Conservation (phyloP, 2,329 filamentous ascomycete genomes). For the Claviceps paspali region DNA sequence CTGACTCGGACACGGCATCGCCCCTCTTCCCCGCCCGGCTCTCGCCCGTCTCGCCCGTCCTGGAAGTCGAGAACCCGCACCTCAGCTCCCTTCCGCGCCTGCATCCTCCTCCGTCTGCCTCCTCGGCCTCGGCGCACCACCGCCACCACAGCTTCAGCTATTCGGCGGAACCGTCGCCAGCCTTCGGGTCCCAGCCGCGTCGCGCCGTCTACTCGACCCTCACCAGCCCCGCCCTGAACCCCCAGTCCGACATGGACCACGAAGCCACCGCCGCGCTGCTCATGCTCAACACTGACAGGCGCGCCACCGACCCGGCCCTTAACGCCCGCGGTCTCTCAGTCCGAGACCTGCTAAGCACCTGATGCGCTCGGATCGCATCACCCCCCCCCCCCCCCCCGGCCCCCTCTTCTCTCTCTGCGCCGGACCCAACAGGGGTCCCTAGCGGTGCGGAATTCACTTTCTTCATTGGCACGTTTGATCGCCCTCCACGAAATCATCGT, state of each 20-base stretch:
- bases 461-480: too few species aligned
- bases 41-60: constrained; percentile 33
- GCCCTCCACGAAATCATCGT: too few species aligned
- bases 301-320: constrained; percentile 24
- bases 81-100: too few species aligned
- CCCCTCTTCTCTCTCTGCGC: too few species aligned
- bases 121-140: constrained; percentile 35
- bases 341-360: constrained; percentile 37
- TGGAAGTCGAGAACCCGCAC: constrained; percentile 28
- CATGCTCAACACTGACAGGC: constrained; percentile 72
- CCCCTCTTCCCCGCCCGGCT: constrained; percentile 30
- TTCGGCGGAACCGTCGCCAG: constrained; percentile 38
- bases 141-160: constrained; percentile 34
- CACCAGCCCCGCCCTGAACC: constrained; percentile 41
- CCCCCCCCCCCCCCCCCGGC: too few species aligned
- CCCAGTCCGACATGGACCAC: constrained; percentile 47
- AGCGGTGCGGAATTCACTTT: too few species aligned
- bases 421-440: too few species aligned
- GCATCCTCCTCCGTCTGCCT: constrained; percentile 38
- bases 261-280: constrained; percentile 75
- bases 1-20: constrained; percentile 33
- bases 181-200: constrained; percentile 37
- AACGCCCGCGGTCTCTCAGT: constrained; percentile 36
- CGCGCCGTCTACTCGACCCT: constrained; percentile 30
- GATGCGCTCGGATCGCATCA: constrained; percentile 10